A percentile compares a stretch with the other conserved stretches of the same genome.
These are phyloP conservation scores for Bacidia gigantensis DNA, from an alignment of 495 filamentous ascomycete genomes.

Conservation along the genomic window DNA sequence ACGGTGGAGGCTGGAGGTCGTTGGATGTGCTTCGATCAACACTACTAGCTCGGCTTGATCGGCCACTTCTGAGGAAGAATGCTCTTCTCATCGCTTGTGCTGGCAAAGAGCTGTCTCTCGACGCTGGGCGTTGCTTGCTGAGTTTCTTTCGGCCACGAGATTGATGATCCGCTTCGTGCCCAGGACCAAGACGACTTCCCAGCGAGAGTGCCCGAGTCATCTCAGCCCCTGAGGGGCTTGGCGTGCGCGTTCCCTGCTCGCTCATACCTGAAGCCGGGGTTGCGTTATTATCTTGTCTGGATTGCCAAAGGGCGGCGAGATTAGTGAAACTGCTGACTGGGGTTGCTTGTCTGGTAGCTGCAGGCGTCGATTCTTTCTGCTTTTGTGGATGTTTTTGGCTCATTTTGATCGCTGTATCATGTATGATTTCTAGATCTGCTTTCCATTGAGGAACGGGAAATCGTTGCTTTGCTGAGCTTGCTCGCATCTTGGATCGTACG, in stretches of 20 bases:
- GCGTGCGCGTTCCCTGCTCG: constrained; percentile 11
- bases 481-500: constrained; percentile 54
- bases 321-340: constrained; percentile 5
- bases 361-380: background rate
- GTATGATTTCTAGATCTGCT: constrained; percentile 46
- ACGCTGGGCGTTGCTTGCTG: constrained; percentile 11
- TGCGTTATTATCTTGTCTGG: constrained; percentile 3
- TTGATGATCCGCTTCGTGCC: constrained; percentile 17
- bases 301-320: background rate
- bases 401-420: constrained; percentile 36
- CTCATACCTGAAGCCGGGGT: constrained; percentile 1
- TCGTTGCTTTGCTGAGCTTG: constrained; percentile 60
- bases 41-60: constrained; percentile 7
- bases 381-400: constrained; percentile 9
- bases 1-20: background rate
- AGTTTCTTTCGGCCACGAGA: constrained; percentile 14
- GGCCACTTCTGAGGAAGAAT: constrained; percentile 1
- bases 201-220: constrained; percentile 17
- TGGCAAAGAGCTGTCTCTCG: constrained; percentile 1
- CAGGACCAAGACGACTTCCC: constrained; percentile 20
- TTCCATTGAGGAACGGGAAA: constrained; percentile 63
- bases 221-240: constrained; percentile 6
- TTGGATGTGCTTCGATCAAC: background rate
- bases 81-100: background rate
- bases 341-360: background rate